These are phyloP conservation scores for Nicotiana otophora DNA, from an alignment of 257 asterid species.

Conservation along the genomic window DNA sequence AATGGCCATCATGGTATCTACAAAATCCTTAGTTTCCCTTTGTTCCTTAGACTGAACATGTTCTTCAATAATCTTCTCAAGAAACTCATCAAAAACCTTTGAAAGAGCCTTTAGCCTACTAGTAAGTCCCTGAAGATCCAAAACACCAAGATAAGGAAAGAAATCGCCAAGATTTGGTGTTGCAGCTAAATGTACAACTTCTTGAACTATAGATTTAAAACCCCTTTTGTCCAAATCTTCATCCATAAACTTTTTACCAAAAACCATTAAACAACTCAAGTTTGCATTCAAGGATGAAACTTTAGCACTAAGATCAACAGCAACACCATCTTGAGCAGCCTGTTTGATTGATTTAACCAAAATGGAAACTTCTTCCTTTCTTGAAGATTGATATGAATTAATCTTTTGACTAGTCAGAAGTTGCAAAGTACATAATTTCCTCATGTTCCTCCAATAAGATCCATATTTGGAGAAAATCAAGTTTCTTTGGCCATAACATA, in stretches of 20 bases:
- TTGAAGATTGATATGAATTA: constrained; percentile 16
- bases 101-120: constrained; percentile 4
- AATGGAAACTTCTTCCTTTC: constrained; percentile 16
- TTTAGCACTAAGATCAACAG: constrained; percentile 16
- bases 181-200: background rate
- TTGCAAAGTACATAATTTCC: constrained; percentile 10
- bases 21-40: constrained; percentile 9
- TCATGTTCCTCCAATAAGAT: constrained; percentile 21
- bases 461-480: constrained; percentile 13
- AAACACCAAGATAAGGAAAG: constrained; percentile 16
- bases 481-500: constrained; percentile 14
- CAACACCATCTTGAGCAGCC: background rate
- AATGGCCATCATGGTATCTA: constrained; percentile 17
- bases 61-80: constrained; percentile 16
- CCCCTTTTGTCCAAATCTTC: constrained; percentile 12
- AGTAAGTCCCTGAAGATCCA: constrained; percentile 24
- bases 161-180: constrained; percentile 22
- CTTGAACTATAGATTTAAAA: constrained; percentile 13
- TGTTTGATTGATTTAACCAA: constrained; percentile 15
- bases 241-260: constrained; percentile 22
- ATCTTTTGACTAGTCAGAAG: constrained; percentile 12
- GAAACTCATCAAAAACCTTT: constrained; percentile 11
- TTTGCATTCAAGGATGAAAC: constrained; percentile 11
- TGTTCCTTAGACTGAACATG: background rate
- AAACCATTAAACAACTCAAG: constrained; percentile 23